phyloP scores from a whole-genome alignment of 179 eudicot genomes.

The Spinacia oleracea region DNA sequence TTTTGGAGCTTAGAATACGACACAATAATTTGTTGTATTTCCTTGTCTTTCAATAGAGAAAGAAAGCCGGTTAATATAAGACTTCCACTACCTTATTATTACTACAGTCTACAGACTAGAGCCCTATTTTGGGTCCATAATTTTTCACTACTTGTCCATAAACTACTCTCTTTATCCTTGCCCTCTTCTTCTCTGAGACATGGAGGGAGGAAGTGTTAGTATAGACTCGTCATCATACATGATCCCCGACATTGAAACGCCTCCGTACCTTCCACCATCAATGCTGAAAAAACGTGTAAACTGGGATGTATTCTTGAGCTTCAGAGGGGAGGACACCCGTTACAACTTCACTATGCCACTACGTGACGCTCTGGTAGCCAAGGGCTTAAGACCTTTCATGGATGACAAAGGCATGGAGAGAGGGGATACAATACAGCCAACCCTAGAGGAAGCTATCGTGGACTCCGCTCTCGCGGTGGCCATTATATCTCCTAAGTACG shows the following conservation, averaged over 20 bases:
- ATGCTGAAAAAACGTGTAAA: slow-evolving; percentile 30
- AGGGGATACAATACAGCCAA: slow-evolving; percentile 33
- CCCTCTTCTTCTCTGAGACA: background rate
- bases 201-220: background rate
- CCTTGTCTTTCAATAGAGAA: too few species aligned
- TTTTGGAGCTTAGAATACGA: too few species aligned
- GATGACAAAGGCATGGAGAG: slow-evolving; percentile 27
- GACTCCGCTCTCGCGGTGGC: slow-evolving; percentile 46
- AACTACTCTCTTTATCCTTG: too few species aligned
- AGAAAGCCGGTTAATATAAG: too few species aligned
- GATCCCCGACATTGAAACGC: background rate
- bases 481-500: slow-evolving; percentile 38
- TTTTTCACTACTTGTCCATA: too few species aligned
- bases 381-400: slow-evolving; percentile 32
- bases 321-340: slow-evolving; percentile 51
- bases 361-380: slow-evolving; percentile 8
- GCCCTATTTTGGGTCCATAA: too few species aligned
- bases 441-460: slow-evolving; percentile 29
- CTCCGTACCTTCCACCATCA: slow-evolving; percentile 37
- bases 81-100: too few species aligned
- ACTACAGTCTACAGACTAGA: too few species aligned
- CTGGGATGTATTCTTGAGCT: slow-evolving; percentile 52
- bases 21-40: too few species aligned
- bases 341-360: slow-evolving; percentile 25
- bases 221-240: background rate